These are phyloP conservation scores for Vicia faba DNA, from an alignment of 306 rosid species.

Conservation along the genomic window DNA sequence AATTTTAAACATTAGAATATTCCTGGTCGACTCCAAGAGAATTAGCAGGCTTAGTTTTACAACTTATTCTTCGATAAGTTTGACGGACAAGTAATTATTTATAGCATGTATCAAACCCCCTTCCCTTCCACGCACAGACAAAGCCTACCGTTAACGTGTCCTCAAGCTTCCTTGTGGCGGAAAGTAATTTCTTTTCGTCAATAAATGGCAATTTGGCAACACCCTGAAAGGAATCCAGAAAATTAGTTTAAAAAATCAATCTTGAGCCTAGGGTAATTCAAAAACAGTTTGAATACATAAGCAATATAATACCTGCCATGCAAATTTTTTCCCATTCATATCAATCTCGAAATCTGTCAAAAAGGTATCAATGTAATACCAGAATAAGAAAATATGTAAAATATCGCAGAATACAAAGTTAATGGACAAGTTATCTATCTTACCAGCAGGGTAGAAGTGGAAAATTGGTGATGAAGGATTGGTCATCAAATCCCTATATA, in stretches of 20 bases:
- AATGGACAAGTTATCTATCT: slow-evolving; percentile 35
- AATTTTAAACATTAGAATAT: slow-evolving; percentile 1
- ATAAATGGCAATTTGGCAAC: slow-evolving; percentile 96
- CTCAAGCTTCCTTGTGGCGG: slow-evolving; percentile 84
- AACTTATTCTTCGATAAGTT: slow-evolving; percentile 26
- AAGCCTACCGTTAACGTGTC: slow-evolving; percentile 63
- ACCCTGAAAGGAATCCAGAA: slow-evolving; percentile 61
- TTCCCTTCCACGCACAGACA: slow-evolving; percentile 14
- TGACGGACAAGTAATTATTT: slow-evolving; percentile 9
- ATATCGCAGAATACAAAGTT: slow-evolving; percentile 26
- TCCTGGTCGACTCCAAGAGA: slow-evolving; percentile 3
- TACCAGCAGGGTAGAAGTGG: slow-evolving; percentile 85
- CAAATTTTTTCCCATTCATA: slow-evolving; percentile 96
- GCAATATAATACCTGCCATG: slow-evolving; percentile 78
- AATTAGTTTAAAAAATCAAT: slow-evolving; percentile 1
- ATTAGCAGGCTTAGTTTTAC: slow-evolving; percentile 8
- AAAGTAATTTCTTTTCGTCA: slow-evolving; percentile 77
- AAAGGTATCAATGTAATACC: slow-evolving; percentile 29
- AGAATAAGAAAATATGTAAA: slow-evolving; percentile 17
- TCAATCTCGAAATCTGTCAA: slow-evolving; percentile 87
- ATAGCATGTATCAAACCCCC: neutral
- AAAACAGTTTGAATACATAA: slow-evolving; percentile 1
- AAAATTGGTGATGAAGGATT: slow-evolving; percentile 78
- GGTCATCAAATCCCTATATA: slow-evolving; percentile 81
- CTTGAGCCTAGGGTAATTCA: slow-evolving; percentile 25